A percentile compares a stretch with the other conserved stretches of the same genome.
Evolutionary conservation across 176 grass and related monocot genomes (phyloP).

Genomic region (Musa beccarii): DNA sequence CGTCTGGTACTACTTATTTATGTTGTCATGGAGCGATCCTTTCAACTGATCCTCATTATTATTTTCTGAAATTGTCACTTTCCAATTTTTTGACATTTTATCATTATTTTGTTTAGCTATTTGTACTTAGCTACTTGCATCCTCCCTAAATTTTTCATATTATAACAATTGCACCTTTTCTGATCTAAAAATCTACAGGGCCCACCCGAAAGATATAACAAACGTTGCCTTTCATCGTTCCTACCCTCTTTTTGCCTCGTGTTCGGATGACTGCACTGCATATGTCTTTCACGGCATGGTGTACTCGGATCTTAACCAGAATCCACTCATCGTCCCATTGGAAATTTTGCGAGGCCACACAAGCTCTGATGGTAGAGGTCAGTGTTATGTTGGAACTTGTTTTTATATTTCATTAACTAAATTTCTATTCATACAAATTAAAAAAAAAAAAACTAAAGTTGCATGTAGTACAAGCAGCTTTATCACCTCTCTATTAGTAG

Average conservation of each 20-base stretch:
- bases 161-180: neutral
- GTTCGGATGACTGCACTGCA: slow-evolving; percentile 72
- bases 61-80: neutral
- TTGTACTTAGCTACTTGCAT: neutral
- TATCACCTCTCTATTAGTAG: neutral
- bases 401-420: neutral
- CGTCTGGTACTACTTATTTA: too few species aligned
- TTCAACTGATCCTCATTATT: neutral
- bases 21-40: too few species aligned
- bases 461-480: neutral
- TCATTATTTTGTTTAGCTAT: neutral
- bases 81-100: neutral
- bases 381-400: neutral
- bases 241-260: slow-evolving; percentile 88
- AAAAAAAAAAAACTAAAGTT: neutral
- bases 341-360: slow-evolving; percentile 82
- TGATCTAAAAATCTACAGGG: slow-evolving; percentile 35
- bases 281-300: slow-evolving; percentile 95
- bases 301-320: slow-evolving; percentile 92
- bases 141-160: neutral
- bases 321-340: slow-evolving; percentile 91
- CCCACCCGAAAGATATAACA: slow-evolving; percentile 77
- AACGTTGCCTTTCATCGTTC: slow-evolving; percentile 64
- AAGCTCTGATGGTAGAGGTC: slow-evolving; percentile 72
- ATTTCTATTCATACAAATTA: neutral